phyloP scores from a whole-genome alignment of 2,329 filamentous ascomycete species.

The Amauroascus verrucosus region DNA sequence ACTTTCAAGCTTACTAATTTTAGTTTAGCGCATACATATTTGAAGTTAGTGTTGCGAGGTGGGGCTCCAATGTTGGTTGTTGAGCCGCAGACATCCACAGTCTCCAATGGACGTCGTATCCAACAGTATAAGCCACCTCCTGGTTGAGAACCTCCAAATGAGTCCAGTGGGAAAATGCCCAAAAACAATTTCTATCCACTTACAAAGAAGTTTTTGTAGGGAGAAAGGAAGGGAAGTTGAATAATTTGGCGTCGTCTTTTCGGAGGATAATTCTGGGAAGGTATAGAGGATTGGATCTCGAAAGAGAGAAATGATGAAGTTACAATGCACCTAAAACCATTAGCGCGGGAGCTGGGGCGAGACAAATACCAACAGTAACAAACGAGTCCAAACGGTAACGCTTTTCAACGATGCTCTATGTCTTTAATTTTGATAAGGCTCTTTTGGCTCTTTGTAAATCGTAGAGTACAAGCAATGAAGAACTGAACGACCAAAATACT shows the following conservation, averaged over 20 bases:
- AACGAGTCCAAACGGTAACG: neutral
- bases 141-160: neutral
- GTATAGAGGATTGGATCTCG: too few relatives aligned
- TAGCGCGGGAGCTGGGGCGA: too few relatives aligned
- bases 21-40: neutral
- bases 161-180: neutral
- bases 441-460: too few relatives aligned
- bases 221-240: too few relatives aligned
- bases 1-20: neutral
- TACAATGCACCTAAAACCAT: too few relatives aligned
- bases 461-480: neutral
- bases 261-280: too few relatives aligned
- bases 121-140: constrained; percentile 1
- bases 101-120: neutral
- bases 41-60: too few relatives aligned
- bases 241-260: too few relatives aligned
- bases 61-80: too few relatives aligned
- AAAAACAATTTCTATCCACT: neutral
- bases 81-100: neutral
- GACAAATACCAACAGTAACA: neutral
- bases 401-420: neutral
- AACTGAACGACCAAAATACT: neutral
- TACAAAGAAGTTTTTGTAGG: too few relatives aligned
- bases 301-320: too few relatives aligned
- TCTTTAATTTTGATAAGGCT: too few relatives aligned